These are phyloP conservation scores for Paramecium tetraurelia DNA, from an alignment of 73 alveolate species.

Conservation along the genomic window DNA sequence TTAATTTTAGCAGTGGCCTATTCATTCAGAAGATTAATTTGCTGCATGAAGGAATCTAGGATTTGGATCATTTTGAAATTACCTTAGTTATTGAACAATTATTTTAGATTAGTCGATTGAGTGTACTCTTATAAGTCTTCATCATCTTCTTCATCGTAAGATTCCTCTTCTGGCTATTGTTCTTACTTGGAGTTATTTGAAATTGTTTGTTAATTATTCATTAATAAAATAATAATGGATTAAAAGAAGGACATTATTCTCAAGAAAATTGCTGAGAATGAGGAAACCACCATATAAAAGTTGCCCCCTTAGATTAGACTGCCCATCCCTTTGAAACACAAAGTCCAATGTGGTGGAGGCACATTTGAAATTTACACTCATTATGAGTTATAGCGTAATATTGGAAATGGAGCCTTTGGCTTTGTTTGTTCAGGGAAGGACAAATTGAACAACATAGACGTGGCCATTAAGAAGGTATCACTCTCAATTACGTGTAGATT, in stretches of 20 bases:
- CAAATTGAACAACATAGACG: conserved; percentile 68
- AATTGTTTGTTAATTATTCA: conserved; percentile 22
- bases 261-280: not conserved
- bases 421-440: conserved; percentile 85
- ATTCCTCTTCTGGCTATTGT: conserved; percentile 27
- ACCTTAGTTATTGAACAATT: conserved; percentile 14
- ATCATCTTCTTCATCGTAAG: conserved; percentile 32
- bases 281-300: not conserved
- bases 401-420: conserved; percentile 90
- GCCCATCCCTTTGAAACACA: not conserved
- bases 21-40: not conserved
- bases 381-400: conserved; percentile 71
- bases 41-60: not conserved
- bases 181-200: not conserved
- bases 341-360: conserved; percentile 53
- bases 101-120: not conserved
- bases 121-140: not conserved
- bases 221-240: not conserved
- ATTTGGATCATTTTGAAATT: not conserved
- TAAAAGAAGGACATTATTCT: not conserved
- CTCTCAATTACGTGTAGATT: not conserved
- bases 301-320: not conserved
- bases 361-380: conserved; percentile 75
- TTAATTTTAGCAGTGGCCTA: not conserved
- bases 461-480: conserved; percentile 87